phyloP scores from a whole-genome alignment of 352 stramenopile genomes.

The Aphanomyces euteiches region DNA sequence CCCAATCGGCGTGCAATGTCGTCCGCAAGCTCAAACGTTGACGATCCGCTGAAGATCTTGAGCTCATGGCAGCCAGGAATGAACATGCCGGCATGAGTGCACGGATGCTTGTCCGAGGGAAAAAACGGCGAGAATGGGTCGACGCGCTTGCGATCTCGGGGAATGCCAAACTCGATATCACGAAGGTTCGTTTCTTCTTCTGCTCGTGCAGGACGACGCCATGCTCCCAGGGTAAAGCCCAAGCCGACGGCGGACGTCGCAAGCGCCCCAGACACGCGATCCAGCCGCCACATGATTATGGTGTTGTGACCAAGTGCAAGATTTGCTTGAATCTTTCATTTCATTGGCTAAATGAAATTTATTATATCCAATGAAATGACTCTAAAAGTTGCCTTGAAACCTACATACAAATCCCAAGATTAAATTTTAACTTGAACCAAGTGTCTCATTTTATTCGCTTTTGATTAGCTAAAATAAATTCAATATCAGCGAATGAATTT shows the following conservation, averaged over 20 bases:
- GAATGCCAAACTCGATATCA: constrained; percentile 82
- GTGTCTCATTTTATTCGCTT: too few relatives aligned
- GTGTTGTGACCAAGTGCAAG: not conserved
- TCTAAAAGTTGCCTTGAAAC: too few relatives aligned
- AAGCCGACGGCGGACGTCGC: constrained; percentile 9
- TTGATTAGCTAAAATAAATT: too few relatives aligned
- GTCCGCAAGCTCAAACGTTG: constrained; percentile 86
- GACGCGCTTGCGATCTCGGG: constrained; percentile 82
- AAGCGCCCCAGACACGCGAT: constrained; percentile 15
- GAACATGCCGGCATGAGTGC: constrained; percentile 88
- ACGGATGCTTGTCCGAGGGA: constrained; percentile 87
- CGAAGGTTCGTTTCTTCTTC: constrained; percentile 46
- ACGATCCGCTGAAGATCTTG: constrained; percentile 91
- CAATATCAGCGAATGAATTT: too few relatives aligned
- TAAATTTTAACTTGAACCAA: too few relatives aligned
- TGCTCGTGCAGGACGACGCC: constrained; percentile 1
- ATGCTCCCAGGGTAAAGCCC: constrained; percentile 25
- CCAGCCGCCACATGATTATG: constrained; percentile 26
- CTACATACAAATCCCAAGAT: too few relatives aligned
- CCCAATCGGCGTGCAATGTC: constrained; percentile 85
- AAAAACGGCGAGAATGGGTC: constrained; percentile 87
- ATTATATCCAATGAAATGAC: constrained; percentile 18
- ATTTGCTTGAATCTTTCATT: not conserved
- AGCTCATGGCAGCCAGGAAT: constrained; percentile 90
- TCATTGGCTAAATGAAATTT: constrained; percentile 16